These are phyloP conservation scores for Xerocomus amazonicus DNA, from an alignment of 1,284 basidiomycete species.

Conservation along the genomic window DNA sequence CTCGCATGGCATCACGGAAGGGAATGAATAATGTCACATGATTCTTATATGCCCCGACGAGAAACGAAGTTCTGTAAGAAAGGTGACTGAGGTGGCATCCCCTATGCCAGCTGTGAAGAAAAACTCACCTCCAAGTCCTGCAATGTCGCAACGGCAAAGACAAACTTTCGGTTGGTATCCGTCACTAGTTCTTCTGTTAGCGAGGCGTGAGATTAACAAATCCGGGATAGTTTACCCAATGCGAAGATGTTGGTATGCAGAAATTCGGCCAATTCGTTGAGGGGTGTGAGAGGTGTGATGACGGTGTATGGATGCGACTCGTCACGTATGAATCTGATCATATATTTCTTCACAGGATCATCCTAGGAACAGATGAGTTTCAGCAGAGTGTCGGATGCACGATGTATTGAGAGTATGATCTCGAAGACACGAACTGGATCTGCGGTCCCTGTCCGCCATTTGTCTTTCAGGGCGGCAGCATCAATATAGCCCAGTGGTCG, in stretches of 20 bases:
- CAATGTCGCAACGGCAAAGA: slow-evolving; percentile 77
- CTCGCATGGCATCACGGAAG: background rate
- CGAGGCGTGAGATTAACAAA: background rate
- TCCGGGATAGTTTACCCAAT: slow-evolving; percentile 49
- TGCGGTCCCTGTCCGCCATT: slow-evolving; percentile 72
- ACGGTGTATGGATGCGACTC: slow-evolving; percentile 68
- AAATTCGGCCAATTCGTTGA: slow-evolving; percentile 76
- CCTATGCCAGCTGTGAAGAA: background rate
- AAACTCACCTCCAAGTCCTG: slow-evolving; percentile 70
- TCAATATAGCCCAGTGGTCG: slow-evolving; percentile 82
- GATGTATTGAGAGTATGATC: background rate
- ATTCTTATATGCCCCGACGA: slow-evolving; percentile 44
- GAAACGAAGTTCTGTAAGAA: slow-evolving; percentile 49
- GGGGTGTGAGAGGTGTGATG: slow-evolving; percentile 75
- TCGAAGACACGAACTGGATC: slow-evolving; percentile 52
- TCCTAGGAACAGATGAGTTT: slow-evolving; percentile 38
- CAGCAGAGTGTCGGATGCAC: background rate
- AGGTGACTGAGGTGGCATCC: slow-evolving; percentile 3
- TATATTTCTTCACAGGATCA: slow-evolving; percentile 64
- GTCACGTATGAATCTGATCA: slow-evolving; percentile 73
- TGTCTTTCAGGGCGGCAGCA: slow-evolving; percentile 66
- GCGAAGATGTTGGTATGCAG: slow-evolving; percentile 72
- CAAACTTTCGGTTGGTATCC: slow-evolving; percentile 78
- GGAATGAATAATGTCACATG: slow-evolving; percentile 2
- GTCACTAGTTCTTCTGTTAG: slow-evolving; percentile 54